A percentile compares a stretch with the other conserved stretches of the same genome.
Evolutionary conservation across 345 rosid species (phyloP).

Genomic region (Pugionium dolabratum): DNA sequence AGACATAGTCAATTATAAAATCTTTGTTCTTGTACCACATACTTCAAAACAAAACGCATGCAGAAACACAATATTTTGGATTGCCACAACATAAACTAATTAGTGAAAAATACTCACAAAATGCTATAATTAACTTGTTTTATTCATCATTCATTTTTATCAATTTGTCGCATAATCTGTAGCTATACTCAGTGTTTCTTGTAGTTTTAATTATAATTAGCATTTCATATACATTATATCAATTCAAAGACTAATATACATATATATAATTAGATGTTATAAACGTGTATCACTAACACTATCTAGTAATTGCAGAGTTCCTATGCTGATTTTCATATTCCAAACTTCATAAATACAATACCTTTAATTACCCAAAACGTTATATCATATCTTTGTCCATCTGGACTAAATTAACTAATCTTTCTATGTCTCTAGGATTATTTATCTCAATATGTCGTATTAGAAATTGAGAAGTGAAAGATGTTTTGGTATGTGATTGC

Average conservation of each 20-base stretch:
- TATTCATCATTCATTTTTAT: too few species aligned
- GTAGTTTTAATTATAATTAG: too few species aligned
- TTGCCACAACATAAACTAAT: background rate
- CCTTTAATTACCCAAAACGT: background rate
- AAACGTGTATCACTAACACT: background rate
- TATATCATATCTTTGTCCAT: too few species aligned
- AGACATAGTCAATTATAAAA: background rate
- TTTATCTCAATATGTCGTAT: background rate
- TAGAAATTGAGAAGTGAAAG: background rate
- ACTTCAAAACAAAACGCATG: constrained; percentile 9
- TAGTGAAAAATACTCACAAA: too few species aligned
- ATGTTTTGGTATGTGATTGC: background rate
- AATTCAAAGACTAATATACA: background rate
- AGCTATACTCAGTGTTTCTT: too few species aligned
- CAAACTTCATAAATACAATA: background rate
- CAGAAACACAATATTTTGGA: background rate
- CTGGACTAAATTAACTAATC: background rate
- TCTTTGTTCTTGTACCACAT: background rate
- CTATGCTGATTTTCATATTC: constrained; percentile 12
- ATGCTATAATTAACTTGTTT: too few species aligned
- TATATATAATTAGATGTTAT: background rate
- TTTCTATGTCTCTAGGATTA: background rate
- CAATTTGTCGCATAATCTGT: too few species aligned
- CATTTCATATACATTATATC: background rate
- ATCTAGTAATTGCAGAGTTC: background rate